Percentiles rank a stretch among this genome's conserved stretches.
Conservation (phyloP, 805 yeast genomes). For the Pichia cabralensis region DNA sequence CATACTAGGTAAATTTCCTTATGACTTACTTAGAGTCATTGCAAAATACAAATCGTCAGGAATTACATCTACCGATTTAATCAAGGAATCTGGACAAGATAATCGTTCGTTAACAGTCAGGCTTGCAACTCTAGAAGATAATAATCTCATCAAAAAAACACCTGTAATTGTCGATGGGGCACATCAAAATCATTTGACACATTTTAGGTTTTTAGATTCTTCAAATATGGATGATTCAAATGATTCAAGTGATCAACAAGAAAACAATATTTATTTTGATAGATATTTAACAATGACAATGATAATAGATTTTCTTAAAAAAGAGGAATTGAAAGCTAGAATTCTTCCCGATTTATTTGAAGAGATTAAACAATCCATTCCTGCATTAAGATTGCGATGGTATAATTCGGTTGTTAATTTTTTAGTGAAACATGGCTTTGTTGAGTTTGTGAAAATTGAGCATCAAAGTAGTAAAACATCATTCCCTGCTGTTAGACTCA, state of each 20-base stretch:
- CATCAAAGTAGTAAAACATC: slow-evolving; percentile 16
- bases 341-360: slow-evolving; percentile 51
- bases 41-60: slow-evolving; percentile 50
- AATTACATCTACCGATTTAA: slow-evolving; percentile 47
- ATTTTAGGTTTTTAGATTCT: slow-evolving; percentile 42
- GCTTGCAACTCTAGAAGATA: slow-evolving; percentile 41
- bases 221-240: slow-evolving; percentile 6
- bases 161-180: slow-evolving; percentile 33
- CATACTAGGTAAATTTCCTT: slow-evolving; percentile 46
- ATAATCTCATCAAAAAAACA: slow-evolving; percentile 36
- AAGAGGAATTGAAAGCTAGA: slow-evolving; percentile 51
- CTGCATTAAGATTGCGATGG: slow-evolving; percentile 26
- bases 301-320: slow-evolving; percentile 41
- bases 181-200: slow-evolving; percentile 44
- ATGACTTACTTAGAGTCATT: slow-evolving; percentile 46
- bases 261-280: slow-evolving; percentile 8
- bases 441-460: slow-evolving; percentile 17
- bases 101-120: slow-evolving; percentile 60
- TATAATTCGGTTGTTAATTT: slow-evolving; percentile 38
- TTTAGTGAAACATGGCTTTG: slow-evolving; percentile 30
- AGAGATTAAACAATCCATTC: slow-evolving; percentile 41
- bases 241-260: slow-evolving; percentile 9
- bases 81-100: slow-evolving; percentile 54
- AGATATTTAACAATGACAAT: slow-evolving; percentile 16
- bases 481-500: slow-evolving; percentile 17